A percentile compares a stretch with the other conserved stretches of the same genome.
These are phyloP conservation scores for Chloromonas sp. DNA, from an alignment of 163 green algal genomes.

Conservation along the genomic window DNA sequence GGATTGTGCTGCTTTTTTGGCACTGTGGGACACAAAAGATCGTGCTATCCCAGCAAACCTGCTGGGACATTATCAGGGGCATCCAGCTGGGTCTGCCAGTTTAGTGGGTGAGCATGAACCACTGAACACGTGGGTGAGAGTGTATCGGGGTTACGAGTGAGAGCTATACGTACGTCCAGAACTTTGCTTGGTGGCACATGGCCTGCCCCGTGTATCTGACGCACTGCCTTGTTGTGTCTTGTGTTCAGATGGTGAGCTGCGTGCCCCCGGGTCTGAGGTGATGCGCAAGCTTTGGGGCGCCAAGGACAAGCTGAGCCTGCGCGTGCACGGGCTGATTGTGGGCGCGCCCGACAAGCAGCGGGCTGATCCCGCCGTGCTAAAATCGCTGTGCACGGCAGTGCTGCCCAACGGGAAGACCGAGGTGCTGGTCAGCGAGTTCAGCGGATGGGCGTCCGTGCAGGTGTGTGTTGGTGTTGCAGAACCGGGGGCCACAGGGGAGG, in stretches of 20 bases:
- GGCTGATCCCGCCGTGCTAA: conserved; percentile 76
- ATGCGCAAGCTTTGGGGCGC: conserved; percentile 79
- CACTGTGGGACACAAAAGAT: too few species aligned
- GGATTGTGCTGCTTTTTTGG: too few species aligned
- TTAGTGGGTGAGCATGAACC: too few species aligned
- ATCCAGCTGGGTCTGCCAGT: too few species aligned
- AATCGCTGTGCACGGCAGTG: conserved; percentile 63
- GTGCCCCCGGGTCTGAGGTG: conserved; percentile 66
- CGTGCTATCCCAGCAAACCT: too few species aligned
- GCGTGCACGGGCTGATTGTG: conserved; percentile 76
- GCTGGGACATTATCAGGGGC: too few species aligned
- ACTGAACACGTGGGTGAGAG: too few species aligned
- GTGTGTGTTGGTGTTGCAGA: conserved; percentile 6
- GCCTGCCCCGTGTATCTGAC: too few species aligned
- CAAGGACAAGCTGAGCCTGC: conserved; percentile 73
- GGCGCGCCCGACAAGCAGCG: conserved; percentile 70
- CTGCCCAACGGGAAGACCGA: conserved; percentile 71
- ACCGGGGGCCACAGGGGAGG: neutral
- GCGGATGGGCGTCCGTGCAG: conserved; percentile 67
- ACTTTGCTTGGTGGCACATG: too few species aligned
- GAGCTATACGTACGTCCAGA: too few species aligned
- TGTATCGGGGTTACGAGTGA: too few species aligned
- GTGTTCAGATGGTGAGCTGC: conserved; percentile 70
- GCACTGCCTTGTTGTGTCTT: neutral
- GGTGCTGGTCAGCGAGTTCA: conserved; percentile 67